Percentiles rank a stretch among this genome's conserved stretches.
Conservation (phyloP, 768 basidiomycete species). For the Baorangia bicolor region DNA sequence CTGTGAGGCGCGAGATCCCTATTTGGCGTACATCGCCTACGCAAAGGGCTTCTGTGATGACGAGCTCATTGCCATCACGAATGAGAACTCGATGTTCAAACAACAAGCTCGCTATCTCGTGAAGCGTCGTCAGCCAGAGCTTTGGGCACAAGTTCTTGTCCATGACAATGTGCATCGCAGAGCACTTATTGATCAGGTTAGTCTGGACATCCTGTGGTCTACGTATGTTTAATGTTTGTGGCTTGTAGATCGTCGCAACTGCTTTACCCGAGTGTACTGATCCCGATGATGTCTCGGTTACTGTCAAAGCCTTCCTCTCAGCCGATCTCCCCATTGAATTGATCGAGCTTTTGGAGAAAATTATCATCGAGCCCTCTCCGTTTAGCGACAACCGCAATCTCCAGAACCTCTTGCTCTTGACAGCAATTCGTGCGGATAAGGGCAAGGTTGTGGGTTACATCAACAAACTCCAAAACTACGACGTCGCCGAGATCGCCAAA, state of each 20-base stretch:
- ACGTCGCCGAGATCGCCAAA: slow-evolving; percentile 90
- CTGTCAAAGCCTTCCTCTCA: slow-evolving; percentile 97
- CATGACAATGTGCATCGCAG: slow-evolving; percentile 91
- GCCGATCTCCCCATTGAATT: slow-evolving; percentile 96
- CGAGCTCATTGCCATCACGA: slow-evolving; percentile 94
- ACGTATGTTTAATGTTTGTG: neutral
- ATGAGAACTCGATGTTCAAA: slow-evolving; percentile 99
- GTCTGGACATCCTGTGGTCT: slow-evolving; percentile 5
- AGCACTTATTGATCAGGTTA: slow-evolving; percentile 87
- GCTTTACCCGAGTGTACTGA: slow-evolving; percentile 97
- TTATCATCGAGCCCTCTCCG: slow-evolving; percentile 94
- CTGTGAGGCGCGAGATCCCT: slow-evolving; percentile 98
- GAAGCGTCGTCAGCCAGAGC: slow-evolving; percentile 90
- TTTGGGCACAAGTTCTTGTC: slow-evolving; percentile 94
- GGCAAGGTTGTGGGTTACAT: slow-evolving; percentile 98
- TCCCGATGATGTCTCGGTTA: slow-evolving; percentile 96
- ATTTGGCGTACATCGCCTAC: slow-evolving; percentile 98
- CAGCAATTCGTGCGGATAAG: slow-evolving; percentile 96
- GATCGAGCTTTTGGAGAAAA: slow-evolving; percentile 97
- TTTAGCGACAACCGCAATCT: slow-evolving; percentile 98
- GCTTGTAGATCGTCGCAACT: slow-evolving; percentile 77
- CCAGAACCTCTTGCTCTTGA: slow-evolving; percentile 92
- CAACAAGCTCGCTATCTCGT: slow-evolving; percentile 98
- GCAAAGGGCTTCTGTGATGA: slow-evolving; percentile 99
- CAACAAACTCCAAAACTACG: slow-evolving; percentile 95